Conservation (phyloP, 495 filamentous ascomycete genomes). For the Lepidopterella palustris region DNA sequence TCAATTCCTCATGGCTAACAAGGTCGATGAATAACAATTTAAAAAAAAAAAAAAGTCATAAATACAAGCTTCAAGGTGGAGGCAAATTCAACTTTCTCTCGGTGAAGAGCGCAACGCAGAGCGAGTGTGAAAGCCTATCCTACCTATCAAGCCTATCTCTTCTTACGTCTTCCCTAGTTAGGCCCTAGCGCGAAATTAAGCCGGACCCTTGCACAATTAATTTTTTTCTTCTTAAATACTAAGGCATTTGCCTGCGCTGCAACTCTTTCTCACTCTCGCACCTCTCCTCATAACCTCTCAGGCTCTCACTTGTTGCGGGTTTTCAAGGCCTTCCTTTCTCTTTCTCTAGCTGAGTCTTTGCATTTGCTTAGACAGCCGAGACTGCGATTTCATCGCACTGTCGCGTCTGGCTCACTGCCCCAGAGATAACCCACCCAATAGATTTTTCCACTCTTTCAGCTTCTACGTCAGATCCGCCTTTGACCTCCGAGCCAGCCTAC, state of each 20-base stretch:
- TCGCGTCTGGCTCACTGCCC: not conserved
- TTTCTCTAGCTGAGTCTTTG: not conserved
- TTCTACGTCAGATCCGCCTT: not conserved
- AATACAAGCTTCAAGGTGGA: not conserved
- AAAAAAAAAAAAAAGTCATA: too few relatives aligned
- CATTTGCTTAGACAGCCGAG: constrained; percentile 1
- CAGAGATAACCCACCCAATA: not conserved
- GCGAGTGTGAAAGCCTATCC: not conserved
- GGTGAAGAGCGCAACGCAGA: not conserved
- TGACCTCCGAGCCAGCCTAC: not conserved
- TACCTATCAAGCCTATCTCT: too few relatives aligned
- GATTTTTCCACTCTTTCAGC: not conserved
- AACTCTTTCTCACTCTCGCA: not conserved
- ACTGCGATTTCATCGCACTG: not conserved
- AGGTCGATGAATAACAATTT: too few relatives aligned
- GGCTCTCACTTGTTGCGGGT: not conserved
- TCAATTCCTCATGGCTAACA: too few relatives aligned
- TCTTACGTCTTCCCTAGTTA: not conserved
- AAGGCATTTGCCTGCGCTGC: too few relatives aligned
- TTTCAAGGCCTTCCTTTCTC: not conserved
- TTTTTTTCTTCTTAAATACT: not conserved
- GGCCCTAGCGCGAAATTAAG: not conserved
- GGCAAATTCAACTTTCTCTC: not conserved
- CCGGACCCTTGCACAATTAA: not conserved
- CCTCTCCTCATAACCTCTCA: not conserved